Conservation (phyloP, 805 yeast genomes). For the Gaillardinia entomophila region DNA sequence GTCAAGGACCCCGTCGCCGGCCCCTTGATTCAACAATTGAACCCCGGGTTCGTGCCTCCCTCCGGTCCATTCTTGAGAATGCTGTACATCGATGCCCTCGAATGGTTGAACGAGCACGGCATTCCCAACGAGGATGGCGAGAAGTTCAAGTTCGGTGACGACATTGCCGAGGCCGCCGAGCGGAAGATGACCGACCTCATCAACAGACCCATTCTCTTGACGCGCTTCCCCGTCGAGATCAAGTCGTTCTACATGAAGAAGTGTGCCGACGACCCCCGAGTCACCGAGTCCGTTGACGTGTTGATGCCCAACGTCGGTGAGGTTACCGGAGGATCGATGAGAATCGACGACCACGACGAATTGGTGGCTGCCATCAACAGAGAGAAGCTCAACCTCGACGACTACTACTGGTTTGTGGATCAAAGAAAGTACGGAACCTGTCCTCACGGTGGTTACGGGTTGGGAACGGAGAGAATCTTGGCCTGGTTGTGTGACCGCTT, state of each 20-base stretch:
- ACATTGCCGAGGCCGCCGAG: constrained; percentile 99
- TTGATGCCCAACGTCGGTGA: constrained; percentile 99
- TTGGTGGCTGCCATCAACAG: constrained; percentile 86
- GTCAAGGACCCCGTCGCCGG: constrained; percentile 90
- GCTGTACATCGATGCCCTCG: constrained; percentile 85
- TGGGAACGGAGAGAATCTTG: constrained; percentile 95
- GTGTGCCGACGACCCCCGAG: constrained; percentile 84
- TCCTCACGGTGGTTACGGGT: constrained; percentile 99
- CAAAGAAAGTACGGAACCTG: constrained; percentile 95
- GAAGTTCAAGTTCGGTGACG: constrained; percentile 93
- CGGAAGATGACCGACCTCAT: constrained; percentile 96
- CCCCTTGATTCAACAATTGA: constrained; percentile 80
- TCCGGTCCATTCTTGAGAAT: constrained; percentile 82
- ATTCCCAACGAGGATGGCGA: constrained; percentile 94
- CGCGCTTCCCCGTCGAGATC: constrained; percentile 93
- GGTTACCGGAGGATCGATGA: constrained; percentile 98
- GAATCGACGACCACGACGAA: constrained; percentile 79
- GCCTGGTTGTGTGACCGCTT: constrained; percentile 98
- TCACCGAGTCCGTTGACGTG: constrained; percentile 97
- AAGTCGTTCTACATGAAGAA: constrained; percentile 98
- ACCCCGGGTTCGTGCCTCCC: constrained; percentile 88
- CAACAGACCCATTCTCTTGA: constrained; percentile 87
- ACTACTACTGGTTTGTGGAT: constrained; percentile 96
- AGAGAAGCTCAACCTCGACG: constrained; percentile 75
- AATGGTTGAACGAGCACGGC: constrained; percentile 94